phyloP scores from a whole-genome alignment of 1,284 basidiomycete species.

The Puccinia triticina region DNA sequence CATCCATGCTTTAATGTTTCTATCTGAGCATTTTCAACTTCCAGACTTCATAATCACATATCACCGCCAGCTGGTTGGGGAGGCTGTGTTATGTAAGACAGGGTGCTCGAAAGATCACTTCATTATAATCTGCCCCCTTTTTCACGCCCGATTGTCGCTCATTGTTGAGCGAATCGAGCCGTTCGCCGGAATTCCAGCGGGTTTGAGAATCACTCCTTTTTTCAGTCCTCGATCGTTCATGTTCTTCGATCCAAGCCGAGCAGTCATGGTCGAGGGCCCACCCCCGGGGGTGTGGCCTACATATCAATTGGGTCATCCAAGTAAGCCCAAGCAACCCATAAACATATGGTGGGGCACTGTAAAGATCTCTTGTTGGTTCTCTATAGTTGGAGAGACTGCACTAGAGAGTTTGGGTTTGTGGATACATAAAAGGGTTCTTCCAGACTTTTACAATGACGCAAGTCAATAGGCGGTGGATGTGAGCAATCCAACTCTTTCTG shows the following conservation, averaged over 20 bases:
- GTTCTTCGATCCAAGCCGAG: neutral
- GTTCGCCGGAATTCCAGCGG: conserved; percentile 8
- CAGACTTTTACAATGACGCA: too few relatives aligned
- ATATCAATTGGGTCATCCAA: too few relatives aligned
- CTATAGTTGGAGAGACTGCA: too few relatives aligned
- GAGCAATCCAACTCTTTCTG: too few relatives aligned
- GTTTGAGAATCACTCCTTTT: neutral
- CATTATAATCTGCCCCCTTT: neutral
- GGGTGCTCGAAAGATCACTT: conserved; percentile 3
- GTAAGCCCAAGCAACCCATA: too few relatives aligned
- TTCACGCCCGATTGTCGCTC: neutral
- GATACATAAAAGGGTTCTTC: too few relatives aligned
- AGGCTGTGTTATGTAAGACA: neutral
- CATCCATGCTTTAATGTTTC: neutral
- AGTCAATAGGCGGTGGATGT: too few relatives aligned
- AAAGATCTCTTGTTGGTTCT: too few relatives aligned
- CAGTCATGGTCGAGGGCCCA: too few relatives aligned
- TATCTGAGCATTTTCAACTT: conserved; percentile 1
- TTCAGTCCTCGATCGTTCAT: neutral
- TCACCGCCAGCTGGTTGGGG: conserved; percentile 8
- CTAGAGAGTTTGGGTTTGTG: too few relatives aligned
- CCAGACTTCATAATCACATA: neutral
- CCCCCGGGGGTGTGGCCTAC: too few relatives aligned
- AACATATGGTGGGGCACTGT: too few relatives aligned
- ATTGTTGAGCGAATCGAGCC: neutral